These are phyloP conservation scores for Acrasis kona DNA, from an alignment of 78 protist genomes.

Conservation along the genomic window DNA sequence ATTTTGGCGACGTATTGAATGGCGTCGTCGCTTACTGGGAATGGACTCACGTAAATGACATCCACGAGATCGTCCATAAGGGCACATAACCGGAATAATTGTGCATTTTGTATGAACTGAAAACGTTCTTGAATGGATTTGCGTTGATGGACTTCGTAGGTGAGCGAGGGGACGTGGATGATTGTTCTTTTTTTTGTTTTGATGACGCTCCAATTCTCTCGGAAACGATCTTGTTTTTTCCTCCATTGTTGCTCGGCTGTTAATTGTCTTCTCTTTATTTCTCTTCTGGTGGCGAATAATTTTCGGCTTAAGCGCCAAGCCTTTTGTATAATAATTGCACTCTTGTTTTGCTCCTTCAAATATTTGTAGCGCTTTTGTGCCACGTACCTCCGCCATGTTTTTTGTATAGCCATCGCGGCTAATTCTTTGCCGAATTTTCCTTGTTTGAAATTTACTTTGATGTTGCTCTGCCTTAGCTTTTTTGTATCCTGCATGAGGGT, in stretches of 20 bases:
- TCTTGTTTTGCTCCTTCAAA: neutral
- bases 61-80: slow-evolving; percentile 6
- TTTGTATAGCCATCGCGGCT: slow-evolving; percentile 10
- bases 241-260: neutral
- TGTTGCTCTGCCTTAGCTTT: neutral
- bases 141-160: neutral
- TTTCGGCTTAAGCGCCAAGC: neutral
- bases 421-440: neutral
- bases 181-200: neutral
- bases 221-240: neutral
- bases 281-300: neutral
- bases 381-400: neutral
- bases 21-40: slow-evolving; percentile 19
- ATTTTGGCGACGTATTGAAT: neutral
- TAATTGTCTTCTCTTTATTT: neutral
- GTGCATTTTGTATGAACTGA: slow-evolving; percentile 1
- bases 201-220: neutral
- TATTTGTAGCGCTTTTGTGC: neutral
- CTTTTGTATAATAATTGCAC: neutral
- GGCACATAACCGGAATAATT: slow-evolving; percentile 2
- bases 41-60: slow-evolving; percentile 13
- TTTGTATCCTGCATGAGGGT: neutral
- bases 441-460: neutral
- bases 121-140: neutral
- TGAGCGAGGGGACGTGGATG: slow-evolving; percentile 24